Percentiles rank a stretch among this genome's conserved stretches.
Evolutionary conservation across 73 alveolate species (phyloP).

Genomic region (Paramecium caudatum): DNA sequence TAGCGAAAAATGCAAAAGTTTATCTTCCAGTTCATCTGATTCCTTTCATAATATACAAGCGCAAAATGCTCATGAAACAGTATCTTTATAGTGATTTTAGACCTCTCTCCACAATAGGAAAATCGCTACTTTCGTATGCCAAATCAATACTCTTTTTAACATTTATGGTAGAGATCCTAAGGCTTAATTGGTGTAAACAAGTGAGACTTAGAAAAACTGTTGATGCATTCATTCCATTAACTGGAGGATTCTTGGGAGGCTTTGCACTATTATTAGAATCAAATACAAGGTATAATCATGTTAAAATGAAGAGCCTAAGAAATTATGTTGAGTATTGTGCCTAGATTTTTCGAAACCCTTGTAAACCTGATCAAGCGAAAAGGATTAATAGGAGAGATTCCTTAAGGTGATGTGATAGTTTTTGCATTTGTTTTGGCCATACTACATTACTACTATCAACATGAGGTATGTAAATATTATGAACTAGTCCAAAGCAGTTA

Average conservation of each 20-base stretch:
- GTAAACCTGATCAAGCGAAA: not conserved
- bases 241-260: constrained; percentile 41
- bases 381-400: not conserved
- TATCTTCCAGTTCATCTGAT: constrained; percentile 48
- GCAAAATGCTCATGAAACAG: not conserved
- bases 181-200: constrained; percentile 29
- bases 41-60: constrained; percentile 26
- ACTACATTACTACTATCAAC: constrained; percentile 25
- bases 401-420: constrained; percentile 51
- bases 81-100: not conserved
- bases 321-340: constrained; percentile 1
- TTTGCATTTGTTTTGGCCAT: constrained; percentile 39
- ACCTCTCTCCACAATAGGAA: not conserved
- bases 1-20: not conserved
- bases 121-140: not conserved
- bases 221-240: constrained; percentile 18
- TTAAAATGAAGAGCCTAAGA: constrained; percentile 14
- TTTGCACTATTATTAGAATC: constrained; percentile 28
- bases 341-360: constrained; percentile 22
- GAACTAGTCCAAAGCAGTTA: not conserved
- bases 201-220: not conserved
- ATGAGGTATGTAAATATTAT: not conserved
- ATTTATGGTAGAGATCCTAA: not conserved
- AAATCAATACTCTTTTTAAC: not conserved
- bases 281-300: not conserved